Evolutionary conservation across 768 basidiomycete species (phyloP).

Genomic region (Lactarius hatsudake): DNA sequence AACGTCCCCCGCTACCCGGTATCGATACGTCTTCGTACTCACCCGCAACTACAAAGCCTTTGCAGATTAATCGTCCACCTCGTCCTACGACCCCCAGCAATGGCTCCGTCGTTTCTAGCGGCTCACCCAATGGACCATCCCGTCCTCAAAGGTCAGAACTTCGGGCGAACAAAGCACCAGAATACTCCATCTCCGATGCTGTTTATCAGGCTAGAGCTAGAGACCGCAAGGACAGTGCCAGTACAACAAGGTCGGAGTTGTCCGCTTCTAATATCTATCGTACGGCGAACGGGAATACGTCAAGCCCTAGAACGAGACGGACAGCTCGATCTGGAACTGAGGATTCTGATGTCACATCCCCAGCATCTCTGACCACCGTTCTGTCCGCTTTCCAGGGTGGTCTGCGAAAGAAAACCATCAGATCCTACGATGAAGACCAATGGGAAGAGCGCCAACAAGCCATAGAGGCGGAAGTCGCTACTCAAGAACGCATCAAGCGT

Average conservation of each 20-base stretch:
- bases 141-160: conserved; percentile 28
- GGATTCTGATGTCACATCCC: conserved; percentile 21
- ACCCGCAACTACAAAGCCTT: conserved; percentile 19
- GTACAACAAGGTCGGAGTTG: conserved; percentile 25
- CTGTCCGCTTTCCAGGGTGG: conserved; percentile 71
- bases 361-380: conserved; percentile 39
- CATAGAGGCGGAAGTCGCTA: conserved; percentile 57
- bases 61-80: conserved; percentile 27
- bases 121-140: conserved; percentile 26
- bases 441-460: conserved; percentile 62
- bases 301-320: conserved; percentile 16
- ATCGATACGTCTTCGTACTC: conserved; percentile 9
- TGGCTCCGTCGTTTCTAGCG: conserved; percentile 16
- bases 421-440: conserved; percentile 52
- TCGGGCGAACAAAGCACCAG: conserved; percentile 19
- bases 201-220: conserved; percentile 3
- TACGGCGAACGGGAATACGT: conserved; percentile 22
- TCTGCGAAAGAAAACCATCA: conserved; percentile 53
- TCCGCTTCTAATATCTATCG: conserved; percentile 19
- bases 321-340: conserved; percentile 17
- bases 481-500: conserved; percentile 68
- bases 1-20: conserved; percentile 9
- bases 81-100: conserved; percentile 28
- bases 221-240: conserved; percentile 24
- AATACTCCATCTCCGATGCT: conserved; percentile 10